Conservation (phyloP, 1,139 yeast species). For the Insectozyma bohioensis region DNA sequence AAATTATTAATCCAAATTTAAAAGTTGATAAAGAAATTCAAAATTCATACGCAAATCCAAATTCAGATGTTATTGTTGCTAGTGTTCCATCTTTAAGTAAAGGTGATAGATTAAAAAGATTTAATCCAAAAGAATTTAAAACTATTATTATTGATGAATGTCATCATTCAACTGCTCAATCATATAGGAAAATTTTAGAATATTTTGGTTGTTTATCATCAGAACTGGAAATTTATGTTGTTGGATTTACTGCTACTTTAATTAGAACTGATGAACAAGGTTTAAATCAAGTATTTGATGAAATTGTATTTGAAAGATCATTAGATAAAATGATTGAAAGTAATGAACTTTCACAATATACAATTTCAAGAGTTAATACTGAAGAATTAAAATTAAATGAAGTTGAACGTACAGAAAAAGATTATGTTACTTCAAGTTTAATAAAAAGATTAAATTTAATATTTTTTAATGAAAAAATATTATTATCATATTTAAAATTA, state of each 20-base stretch:
- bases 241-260: conserved; percentile 88
- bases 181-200: conserved; percentile 59
- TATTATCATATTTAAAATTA: conserved; percentile 56
- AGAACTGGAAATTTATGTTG: conserved; percentile 50
- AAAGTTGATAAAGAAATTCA: conserved; percentile 78
- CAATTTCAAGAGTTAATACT: conserved; percentile 57
- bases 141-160: conserved; percentile 88
- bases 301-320: conserved; percentile 70
- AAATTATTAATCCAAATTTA: conserved; percentile 47
- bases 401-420: conserved; percentile 41
- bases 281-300: conserved; percentile 63
- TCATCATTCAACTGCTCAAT: conserved; percentile 81
- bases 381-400: conserved; percentile 31
- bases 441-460: conserved; percentile 56
- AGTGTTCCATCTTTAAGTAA: conserved; percentile 69
- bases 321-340: conserved; percentile 67
- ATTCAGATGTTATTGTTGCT: conserved; percentile 70
- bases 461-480: conserved; percentile 20
- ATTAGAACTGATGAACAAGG: conserved; percentile 65
- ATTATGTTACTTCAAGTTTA: conserved; percentile 54
- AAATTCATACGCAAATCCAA: conserved; percentile 31
- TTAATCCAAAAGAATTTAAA: conserved; percentile 60
- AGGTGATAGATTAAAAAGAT: conserved; percentile 48
- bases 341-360: conserved; percentile 70
- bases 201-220: conserved; percentile 54